Percentiles rank a stretch among this genome's conserved stretches.
Evolutionary conservation across 495 filamentous ascomycete genomes (phyloP).

Genomic region (Xylaria venustula): DNA sequence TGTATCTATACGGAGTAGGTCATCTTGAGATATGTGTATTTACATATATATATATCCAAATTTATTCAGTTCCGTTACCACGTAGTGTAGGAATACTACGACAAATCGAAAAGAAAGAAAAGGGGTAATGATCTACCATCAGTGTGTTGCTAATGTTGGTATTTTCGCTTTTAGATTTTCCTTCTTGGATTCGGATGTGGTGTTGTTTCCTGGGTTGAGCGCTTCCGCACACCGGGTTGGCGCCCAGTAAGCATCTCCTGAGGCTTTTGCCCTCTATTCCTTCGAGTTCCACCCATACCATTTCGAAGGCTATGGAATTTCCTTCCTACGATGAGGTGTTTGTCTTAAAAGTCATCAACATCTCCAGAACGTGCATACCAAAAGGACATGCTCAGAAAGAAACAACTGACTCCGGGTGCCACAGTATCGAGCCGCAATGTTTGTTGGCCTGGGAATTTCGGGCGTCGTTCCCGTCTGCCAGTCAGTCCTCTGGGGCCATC

Average conservation of each 20-base stretch:
- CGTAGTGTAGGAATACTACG: too few relatives aligned
- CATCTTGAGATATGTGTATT: background rate
- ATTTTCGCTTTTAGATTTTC: conserved; percentile 57
- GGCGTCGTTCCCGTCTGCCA: conserved; percentile 76
- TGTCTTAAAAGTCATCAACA: too few relatives aligned
- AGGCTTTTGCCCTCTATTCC: background rate
- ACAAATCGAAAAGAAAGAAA: too few relatives aligned
- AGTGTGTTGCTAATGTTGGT: background rate
- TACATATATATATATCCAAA: too few relatives aligned
- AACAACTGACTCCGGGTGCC: conserved; percentile 21
- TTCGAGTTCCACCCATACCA: too few relatives aligned
- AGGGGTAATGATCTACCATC: background rate
- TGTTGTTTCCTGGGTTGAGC: conserved; percentile 69
- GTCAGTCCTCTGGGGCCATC: too few relatives aligned
- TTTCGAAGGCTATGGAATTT: too few relatives aligned
- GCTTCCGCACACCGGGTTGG: conserved; percentile 69
- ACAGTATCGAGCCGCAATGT: conserved; percentile 84
- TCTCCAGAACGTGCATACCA: background rate
- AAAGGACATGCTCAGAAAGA: background rate
- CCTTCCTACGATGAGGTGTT: too few relatives aligned
- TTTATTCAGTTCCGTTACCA: too few relatives aligned
- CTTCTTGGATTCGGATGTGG: conserved; percentile 72
- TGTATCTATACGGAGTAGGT: conserved; percentile 74
- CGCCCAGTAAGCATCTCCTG: background rate
- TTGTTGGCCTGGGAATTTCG: conserved; percentile 82